These are phyloP conservation scores for Capsicum pubescens DNA, from an alignment of 257 asterid species.

Conservation along the genomic window DNA sequence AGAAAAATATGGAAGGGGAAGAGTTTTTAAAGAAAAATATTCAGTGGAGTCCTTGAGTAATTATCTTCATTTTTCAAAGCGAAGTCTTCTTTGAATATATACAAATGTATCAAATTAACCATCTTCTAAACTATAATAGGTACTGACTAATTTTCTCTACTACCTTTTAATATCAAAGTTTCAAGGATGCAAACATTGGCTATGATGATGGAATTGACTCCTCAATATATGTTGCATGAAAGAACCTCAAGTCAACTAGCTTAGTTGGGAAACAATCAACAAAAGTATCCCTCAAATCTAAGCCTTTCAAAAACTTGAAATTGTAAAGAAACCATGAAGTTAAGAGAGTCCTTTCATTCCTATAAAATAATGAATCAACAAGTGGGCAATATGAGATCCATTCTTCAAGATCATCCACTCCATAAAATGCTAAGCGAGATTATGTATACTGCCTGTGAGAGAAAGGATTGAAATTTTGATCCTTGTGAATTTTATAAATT, in stretches of 20 bases:
- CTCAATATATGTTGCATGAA: constrained; percentile 1
- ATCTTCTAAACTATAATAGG: constrained; percentile 26
- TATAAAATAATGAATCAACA: background rate
- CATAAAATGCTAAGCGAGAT: background rate
- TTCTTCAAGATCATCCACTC: background rate
- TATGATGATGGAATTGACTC: constrained; percentile 15
- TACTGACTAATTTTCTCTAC: background rate
- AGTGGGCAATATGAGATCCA: background rate
- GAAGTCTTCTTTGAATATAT: background rate
- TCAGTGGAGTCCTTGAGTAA: background rate
- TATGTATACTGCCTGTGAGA: background rate
- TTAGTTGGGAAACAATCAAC: background rate
- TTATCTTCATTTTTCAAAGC: background rate
- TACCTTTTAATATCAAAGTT: constrained; percentile 13
- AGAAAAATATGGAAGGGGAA: no score
- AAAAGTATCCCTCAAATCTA: constrained; percentile 22
- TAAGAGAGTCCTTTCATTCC: background rate
- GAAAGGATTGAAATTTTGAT: background rate
- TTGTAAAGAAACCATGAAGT: background rate
- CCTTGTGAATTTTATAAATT: background rate
- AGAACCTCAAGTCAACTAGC: constrained; percentile 30
- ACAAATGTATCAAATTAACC: constrained; percentile 31
- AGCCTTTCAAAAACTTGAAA: constrained; percentile 30
- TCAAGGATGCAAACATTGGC: background rate
- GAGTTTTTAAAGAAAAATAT: no score